A percentile compares a stretch with the other conserved stretches of the same genome.
phyloP scores from a whole-genome alignment of 768 basidiomycete genomes.

The Phanerodontia chrysosporium region DNA sequence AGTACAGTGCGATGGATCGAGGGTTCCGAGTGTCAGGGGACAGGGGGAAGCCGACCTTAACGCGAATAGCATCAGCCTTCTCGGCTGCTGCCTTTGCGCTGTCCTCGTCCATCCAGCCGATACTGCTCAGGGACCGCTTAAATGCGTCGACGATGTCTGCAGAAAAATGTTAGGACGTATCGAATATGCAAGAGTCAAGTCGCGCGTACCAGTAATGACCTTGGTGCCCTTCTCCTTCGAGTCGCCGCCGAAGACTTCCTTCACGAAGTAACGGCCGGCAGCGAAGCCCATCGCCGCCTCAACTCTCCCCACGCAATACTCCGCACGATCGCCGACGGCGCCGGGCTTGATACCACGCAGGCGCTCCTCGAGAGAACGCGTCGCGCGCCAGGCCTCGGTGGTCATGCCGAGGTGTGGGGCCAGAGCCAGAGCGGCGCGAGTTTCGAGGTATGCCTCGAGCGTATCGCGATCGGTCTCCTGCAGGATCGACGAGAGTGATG shows the following conservation, averaged over 20 bases:
- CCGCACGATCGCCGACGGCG: slow-evolving; percentile 74
- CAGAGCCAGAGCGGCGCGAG: slow-evolving; percentile 65
- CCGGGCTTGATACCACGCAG: slow-evolving; percentile 86
- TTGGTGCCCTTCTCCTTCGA: slow-evolving; percentile 78
- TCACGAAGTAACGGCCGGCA: slow-evolving; percentile 84
- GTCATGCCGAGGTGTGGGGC: slow-evolving; percentile 68
- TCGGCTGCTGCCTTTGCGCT: slow-evolving; percentile 78
- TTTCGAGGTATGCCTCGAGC: slow-evolving; percentile 83
- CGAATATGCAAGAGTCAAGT: background rate
- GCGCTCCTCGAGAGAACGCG: slow-evolving; percentile 63
- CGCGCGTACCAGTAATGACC: slow-evolving; percentile 65
- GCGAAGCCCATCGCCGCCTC: slow-evolving; percentile 83
- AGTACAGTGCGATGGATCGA: slow-evolving; percentile 68
- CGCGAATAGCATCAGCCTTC: slow-evolving; percentile 80
- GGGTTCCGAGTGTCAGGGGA: slow-evolving; percentile 79
- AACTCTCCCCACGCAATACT: slow-evolving; percentile 74
- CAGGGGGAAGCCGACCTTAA: slow-evolving; percentile 92
- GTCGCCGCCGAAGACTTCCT: slow-evolving; percentile 73
- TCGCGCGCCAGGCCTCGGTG: slow-evolving; percentile 77
- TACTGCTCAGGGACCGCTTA: slow-evolving; percentile 63
- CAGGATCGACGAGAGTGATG: slow-evolving; percentile 64
- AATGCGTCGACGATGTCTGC: slow-evolving; percentile 80
- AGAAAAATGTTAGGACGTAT: slow-evolving; percentile 16
- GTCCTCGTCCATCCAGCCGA: slow-evolving; percentile 90
- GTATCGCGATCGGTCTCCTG: slow-evolving; percentile 62